phyloP scores from a whole-genome alignment of 495 filamentous ascomycete species.

The Pyrenopolyporus hunteri region DNA sequence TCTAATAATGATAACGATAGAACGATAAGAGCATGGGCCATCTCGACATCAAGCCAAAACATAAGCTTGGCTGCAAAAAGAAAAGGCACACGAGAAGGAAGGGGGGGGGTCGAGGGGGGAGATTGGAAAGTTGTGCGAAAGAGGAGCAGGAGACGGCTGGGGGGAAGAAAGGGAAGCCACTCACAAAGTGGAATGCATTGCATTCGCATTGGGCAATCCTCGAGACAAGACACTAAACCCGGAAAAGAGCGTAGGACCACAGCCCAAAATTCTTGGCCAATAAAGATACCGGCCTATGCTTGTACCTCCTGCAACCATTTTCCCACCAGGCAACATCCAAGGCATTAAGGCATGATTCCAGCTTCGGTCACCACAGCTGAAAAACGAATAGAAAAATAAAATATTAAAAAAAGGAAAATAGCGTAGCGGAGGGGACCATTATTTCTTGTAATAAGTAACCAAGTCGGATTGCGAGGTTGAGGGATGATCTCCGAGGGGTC shows the following conservation, averaged over 20 bases:
- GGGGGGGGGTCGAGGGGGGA: neutral
- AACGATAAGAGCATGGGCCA: constrained; percentile 32
- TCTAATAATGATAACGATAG: constrained; percentile 28
- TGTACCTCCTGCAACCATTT: constrained; percentile 26
- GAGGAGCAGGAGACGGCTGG: neutral
- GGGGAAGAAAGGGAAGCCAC: constrained; percentile 33
- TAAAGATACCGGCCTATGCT: constrained; percentile 12
- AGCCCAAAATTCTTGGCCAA: constrained; percentile 20
- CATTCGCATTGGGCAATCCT: constrained; percentile 33
- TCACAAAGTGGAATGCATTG: constrained; percentile 22
- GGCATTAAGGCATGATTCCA: constrained; percentile 18
- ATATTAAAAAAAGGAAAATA: constrained; percentile 2
- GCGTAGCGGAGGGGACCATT: constrained; percentile 2
- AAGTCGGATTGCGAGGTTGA: constrained; percentile 13
- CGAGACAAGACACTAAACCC: constrained; percentile 19
- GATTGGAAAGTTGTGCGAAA: neutral
- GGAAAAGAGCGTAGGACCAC: constrained; percentile 12
- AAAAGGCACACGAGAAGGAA: neutral
- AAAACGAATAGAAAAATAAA: neutral
- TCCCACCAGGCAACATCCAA: constrained; percentile 13
- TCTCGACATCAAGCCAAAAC: constrained; percentile 14
- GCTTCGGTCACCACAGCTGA: constrained; percentile 28
- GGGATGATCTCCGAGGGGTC: neutral
- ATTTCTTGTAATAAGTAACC: constrained; percentile 13
- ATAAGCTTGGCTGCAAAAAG: constrained; percentile 27